These are phyloP conservation scores for Nidula niveotomentosa DNA, from an alignment of 1,284 basidiomycete genomes.

Conservation along the genomic window DNA sequence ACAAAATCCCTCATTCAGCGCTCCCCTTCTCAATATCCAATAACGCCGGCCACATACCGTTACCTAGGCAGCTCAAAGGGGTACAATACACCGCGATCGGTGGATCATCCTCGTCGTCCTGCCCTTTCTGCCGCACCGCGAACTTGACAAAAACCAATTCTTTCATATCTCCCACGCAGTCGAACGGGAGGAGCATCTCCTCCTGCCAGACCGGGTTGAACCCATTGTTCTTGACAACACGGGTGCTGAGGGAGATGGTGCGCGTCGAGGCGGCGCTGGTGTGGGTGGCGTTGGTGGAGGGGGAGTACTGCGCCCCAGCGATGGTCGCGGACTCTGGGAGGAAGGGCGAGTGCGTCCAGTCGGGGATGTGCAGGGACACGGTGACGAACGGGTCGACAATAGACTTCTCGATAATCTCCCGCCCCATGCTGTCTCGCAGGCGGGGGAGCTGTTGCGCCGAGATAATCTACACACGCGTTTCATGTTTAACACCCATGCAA, in stretches of 20 bases:
- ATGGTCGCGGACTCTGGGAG: constrained; percentile 39
- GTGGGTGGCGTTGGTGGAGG: constrained; percentile 27
- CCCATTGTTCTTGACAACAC: constrained; percentile 74
- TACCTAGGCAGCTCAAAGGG: constrained; percentile 63
- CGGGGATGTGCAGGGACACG: constrained; percentile 75
- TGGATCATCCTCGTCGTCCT: constrained; percentile 53
- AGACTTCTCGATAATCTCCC: constrained; percentile 59
- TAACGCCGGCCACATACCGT: constrained; percentile 48
- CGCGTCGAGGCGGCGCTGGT: constrained; percentile 20
- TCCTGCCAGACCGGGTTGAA: constrained; percentile 89
- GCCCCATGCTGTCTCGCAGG: constrained; percentile 63
- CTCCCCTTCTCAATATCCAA: constrained; percentile 5
- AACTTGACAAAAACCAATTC: constrained; percentile 83
- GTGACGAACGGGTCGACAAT: constrained; percentile 79
- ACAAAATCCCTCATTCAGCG: background rate
- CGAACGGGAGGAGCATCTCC: constrained; percentile 62
- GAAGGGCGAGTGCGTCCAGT: constrained; percentile 76
- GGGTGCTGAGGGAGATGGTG: constrained; percentile 50
- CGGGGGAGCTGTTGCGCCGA: constrained; percentile 93
- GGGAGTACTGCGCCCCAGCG: constrained; percentile 18
- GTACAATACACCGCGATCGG: constrained; percentile 70
- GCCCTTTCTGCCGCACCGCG: constrained; percentile 62
- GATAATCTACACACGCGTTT: constrained; percentile 45
- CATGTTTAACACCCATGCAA: background rate
- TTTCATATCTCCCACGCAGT: constrained; percentile 69